Base-by-base conservation (phyloP, 192 early-diverging fungal genomes). In the Rhizophagus clarus region DNA sequence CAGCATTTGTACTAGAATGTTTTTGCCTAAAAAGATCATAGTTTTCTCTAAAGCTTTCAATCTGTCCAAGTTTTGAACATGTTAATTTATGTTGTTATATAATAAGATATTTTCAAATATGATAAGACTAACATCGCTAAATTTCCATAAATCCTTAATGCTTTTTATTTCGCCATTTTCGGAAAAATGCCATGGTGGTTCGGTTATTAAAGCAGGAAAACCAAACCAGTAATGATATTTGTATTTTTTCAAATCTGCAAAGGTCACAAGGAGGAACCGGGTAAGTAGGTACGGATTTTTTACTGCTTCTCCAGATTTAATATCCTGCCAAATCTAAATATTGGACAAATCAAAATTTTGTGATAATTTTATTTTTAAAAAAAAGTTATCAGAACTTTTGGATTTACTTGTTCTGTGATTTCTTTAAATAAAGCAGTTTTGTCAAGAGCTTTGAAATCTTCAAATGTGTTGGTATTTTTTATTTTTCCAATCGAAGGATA, bases 171-270 rank as follows among this genome's bases (percentile, higher is more conserved):
- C 45, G 17, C 61, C 61, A 32, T 79, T 77, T 14, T 87, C 81
- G 51, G 63, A 84, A 4, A 89, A 61, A 8, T 87, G 80, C 77
- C 84, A 90, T 10, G 95, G 89, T 14, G 87, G 89, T 17, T 92
- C 85, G 0, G 94, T 89, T 31, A 92, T 82, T 17, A 98, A 82
- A 0, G 95, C 96, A 1, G 98, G 98, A 82, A 98, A 98, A 7
- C 91, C 94, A 79, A 96, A 96, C 96, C 96, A 97, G 82, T 96
- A 97, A 82, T 93, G 94, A 82, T 95, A 99, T 80, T 90, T 92
- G 88, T 95, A 98, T 83, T 95, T 95, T 82, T 99, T 99, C 74
- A 99, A 81, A 83, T 99, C 97, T 1, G 97, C 96, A 87, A 96
- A 98, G n/a, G 97, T 93, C 20, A 98, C 66, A 34, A 97, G 81